Evolutionary conservation across 2,329 filamentous ascomycete genomes (phyloP).

Genomic region (Didymella lethalis): DNA sequence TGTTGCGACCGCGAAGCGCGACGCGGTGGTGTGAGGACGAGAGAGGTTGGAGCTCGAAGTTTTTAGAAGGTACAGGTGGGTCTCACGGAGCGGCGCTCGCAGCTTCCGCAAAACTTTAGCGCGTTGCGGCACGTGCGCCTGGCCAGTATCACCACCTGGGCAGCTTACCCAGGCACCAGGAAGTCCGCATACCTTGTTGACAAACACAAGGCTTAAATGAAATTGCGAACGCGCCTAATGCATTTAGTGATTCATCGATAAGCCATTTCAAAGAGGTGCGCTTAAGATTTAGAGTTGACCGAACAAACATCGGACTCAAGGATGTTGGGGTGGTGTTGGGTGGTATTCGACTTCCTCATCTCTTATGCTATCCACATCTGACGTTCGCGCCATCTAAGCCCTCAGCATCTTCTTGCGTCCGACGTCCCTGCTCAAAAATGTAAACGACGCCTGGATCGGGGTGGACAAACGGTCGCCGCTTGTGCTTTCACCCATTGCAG

Average conservation of each 20-base stretch:
- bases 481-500: background rate
- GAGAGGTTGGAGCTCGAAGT: conserved; percentile 17
- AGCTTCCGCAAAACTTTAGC: conserved; percentile 26
- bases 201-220: background rate
- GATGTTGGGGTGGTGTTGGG: background rate
- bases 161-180: background rate
- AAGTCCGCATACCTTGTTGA: background rate
- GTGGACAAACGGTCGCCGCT: background rate
- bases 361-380: conserved; percentile 7
- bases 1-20: conserved; percentile 7
- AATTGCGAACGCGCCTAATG: background rate
- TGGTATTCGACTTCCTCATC: background rate
- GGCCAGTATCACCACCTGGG: background rate
- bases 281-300: background rate
- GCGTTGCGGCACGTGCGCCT: conserved; percentile 10
- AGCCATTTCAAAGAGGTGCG: background rate
- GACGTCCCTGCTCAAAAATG: background rate
- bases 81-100: conserved; percentile 28
- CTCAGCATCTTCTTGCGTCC: background rate
- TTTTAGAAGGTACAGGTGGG: conserved; percentile 20
- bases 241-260: background rate
- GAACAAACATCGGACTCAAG: background rate
- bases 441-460: background rate
- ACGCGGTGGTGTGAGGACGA: conserved; percentile 12
- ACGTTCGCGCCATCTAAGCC: background rate